Evolutionary conservation across 2,329 filamentous ascomycete genomes (phyloP), one percentile per base, ranked within the genome.

Genomic region (Aschersonia sp.): DNA sequence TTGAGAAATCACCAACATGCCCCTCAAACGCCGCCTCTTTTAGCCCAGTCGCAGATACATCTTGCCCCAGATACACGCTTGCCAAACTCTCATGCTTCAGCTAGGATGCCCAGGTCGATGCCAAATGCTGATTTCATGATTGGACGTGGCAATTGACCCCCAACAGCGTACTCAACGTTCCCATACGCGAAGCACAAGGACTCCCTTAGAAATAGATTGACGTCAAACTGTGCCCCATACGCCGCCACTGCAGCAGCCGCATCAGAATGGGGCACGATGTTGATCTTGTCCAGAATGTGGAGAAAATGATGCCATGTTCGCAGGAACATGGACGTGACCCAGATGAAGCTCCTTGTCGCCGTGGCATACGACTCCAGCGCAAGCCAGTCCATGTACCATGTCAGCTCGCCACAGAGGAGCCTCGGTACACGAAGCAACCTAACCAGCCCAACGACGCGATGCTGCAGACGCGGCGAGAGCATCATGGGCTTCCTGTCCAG

Each of bases 351-450:
- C 2, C 56, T 47, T 11, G 51, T 47, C 4, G 61, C 53, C 29
- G 54, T 54, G 8, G 46, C 46, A 6, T 57, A 55, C 10, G 56
- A 52, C 8, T 50, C 50, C 22, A 49, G 49, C 1, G 60, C 53
- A 39, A 65, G 50, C 60, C 60, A 63, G 52, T 62, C 58, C 47
- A 66, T 53, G 46, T 63, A 65, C 7, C 47, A 44, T 1, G 58
- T 54, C 14, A 64, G 46, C 30, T 55, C 52, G 1, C 46, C 42
- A 31, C 51, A 49, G 2, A 56, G 41, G 10, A 49, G 12, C 2
- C 43, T 46, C 6, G 59, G 54, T 22, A 58, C 49, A 7, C 47
- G 50, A 40, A 64, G 46, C 30, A 64, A 49, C 14, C 57, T 51
- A 14, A 65, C 46, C 32, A 65, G 54, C 11, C 60, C 62, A 42